Conservation (phyloP, 768 basidiomycete genomes). For the Lactarius hengduanensis region DNA sequence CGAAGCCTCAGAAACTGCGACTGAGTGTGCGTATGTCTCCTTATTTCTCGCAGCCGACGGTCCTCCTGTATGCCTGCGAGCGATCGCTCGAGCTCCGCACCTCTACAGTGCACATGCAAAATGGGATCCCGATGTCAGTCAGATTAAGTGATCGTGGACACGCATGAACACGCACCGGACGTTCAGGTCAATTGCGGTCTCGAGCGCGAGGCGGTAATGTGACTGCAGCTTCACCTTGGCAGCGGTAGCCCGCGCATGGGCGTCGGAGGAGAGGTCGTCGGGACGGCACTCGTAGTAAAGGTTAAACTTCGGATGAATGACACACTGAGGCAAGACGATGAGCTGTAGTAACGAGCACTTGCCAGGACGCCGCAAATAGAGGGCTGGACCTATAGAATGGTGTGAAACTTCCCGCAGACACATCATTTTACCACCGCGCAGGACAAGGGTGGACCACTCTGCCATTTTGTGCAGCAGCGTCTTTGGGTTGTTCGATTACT, state of each 20-base stretch:
- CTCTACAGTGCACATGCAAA: conserved; percentile 46
- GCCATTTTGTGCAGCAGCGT: too few species aligned
- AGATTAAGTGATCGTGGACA: neutral
- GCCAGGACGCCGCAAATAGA: too few species aligned
- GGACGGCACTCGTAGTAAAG: conserved; percentile 80
- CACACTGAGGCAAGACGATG: too few species aligned
- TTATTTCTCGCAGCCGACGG: conserved; percentile 75
- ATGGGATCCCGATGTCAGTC: neutral
- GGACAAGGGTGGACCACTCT: too few species aligned
- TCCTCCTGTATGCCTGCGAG: conserved; percentile 77
- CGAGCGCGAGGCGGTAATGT: conserved; percentile 95
- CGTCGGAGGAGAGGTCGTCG: conserved; percentile 72
- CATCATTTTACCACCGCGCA: too few species aligned
- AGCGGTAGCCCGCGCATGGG: conserved; percentile 78
- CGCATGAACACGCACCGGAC: conserved; percentile 54
- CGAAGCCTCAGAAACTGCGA: conserved; percentile 83
- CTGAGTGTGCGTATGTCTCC: conserved; percentile 63
- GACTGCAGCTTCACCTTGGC: conserved; percentile 95
- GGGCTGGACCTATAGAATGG: too few species aligned
- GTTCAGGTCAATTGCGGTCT: conserved; percentile 92
- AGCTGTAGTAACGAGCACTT: too few species aligned
- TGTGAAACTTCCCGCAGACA: too few species aligned
- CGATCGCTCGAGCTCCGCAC: conserved; percentile 81
- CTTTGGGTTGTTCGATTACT: too few species aligned
- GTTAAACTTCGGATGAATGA: too few species aligned